Conservation (phyloP, 495 filamentous ascomycete species). For the Penicillium lividum region DNA sequence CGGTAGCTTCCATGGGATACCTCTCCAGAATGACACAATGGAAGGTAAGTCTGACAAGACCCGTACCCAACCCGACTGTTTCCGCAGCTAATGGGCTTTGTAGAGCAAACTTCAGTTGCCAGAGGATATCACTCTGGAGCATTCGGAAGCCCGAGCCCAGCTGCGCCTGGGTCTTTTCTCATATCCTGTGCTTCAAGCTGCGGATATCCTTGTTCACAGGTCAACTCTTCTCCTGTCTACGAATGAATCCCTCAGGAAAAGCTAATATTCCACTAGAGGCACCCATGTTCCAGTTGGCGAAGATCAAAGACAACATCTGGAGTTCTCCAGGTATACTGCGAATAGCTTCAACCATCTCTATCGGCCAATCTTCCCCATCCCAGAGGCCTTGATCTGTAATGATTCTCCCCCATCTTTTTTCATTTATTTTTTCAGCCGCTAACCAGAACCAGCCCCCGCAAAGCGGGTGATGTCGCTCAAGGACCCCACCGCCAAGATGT, state of each 20-base stretch:
- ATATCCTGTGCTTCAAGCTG: slow-evolving; percentile 93
- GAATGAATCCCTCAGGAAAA: background rate
- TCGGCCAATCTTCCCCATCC: slow-evolving; percentile 60
- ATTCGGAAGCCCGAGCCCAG: slow-evolving; percentile 52
- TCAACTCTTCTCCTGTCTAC: slow-evolving; percentile 26
- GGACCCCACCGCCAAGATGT: slow-evolving; percentile 81
- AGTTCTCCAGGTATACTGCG: slow-evolving; percentile 83
- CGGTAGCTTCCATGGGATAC: slow-evolving; percentile 84
- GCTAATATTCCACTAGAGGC: slow-evolving; percentile 47
- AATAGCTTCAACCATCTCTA: slow-evolving; percentile 80
- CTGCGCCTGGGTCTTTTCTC: slow-evolving; percentile 92
- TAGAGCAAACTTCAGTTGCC: slow-evolving; percentile 70
- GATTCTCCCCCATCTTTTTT: background rate
- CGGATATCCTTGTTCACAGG: slow-evolving; percentile 88
- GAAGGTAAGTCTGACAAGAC: slow-evolving; percentile 63
- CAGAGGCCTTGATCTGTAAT: slow-evolving; percentile 76
- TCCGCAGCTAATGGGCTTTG: slow-evolving; percentile 13
- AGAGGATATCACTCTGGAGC: slow-evolving; percentile 53
- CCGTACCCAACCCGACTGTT: background rate
- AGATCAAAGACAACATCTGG: slow-evolving; percentile 91
- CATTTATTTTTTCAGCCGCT: slow-evolving; percentile 7
- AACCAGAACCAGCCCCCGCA: slow-evolving; percentile 57
- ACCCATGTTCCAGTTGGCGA: slow-evolving; percentile 96
- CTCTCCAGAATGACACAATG: slow-evolving; percentile 95
- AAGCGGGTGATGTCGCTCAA: slow-evolving; percentile 88